Evolutionary conservation across 192 early-diverging fungal genomes (phyloP), one percentile per base, ranked within the genome.

Genomic region (Pilaira anomala): DNA sequence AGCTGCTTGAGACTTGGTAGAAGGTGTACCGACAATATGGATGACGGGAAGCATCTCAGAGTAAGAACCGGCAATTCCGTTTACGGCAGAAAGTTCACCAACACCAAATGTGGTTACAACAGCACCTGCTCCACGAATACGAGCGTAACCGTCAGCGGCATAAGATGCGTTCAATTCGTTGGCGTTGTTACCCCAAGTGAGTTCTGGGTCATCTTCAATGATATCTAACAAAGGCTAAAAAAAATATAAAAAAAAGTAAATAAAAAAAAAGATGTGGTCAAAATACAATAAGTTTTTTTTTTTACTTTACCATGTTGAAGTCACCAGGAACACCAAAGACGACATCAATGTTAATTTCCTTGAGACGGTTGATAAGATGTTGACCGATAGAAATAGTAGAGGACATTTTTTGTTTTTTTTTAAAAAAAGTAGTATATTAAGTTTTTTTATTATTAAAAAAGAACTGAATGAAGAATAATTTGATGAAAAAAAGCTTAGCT

Each of bases 21-120:
- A 59, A 1, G 79, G 79, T 18, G 78, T 77, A 14, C 79, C 79
- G 36, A 79, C 79, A 60, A 80, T 79, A 62, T 80, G 79, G 3
- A 80, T 64, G 11, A 80, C 79, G 0, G 79, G 78, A 9, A 80
- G 71, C 71, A 79, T 68, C 60, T 80, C 79, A 39, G 77, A 62
- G 24, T 62, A 68, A 8, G 77, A 79, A 22, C 79, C 79, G 30
- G 79, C 79, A 46, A 69, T 69, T 52, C 72, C 78, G 56, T 79
- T 79, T 3, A 75, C 61, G 3, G 73, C 68, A 25, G 63, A 68
- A 46, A 79, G 48, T 53, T 79, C 78, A 26, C 78, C 78, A 3
- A 79, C 78, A 24, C 78, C 78, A 56, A 79, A 79, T n/a, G 78
- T 79, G 3, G 78, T 79, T 6, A 76, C 58, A 3, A 79, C 44